Evolutionary conservation across 495 filamentous ascomycete genomes (phyloP), one percentile per base, ranked within the genome.

Genomic region (Talaromyces stipitatus): DNA sequence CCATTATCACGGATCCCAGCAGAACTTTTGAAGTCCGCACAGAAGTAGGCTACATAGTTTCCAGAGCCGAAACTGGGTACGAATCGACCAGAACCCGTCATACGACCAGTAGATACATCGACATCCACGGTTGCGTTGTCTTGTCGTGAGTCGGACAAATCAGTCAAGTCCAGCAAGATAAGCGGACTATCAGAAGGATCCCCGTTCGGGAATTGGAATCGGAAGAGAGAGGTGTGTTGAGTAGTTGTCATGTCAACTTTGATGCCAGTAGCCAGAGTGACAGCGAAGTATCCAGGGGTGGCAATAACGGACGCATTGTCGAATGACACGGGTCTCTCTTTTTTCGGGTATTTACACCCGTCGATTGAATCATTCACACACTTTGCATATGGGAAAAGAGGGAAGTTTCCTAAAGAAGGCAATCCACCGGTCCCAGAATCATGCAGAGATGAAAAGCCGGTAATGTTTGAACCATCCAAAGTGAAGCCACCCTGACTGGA

Each of bases 361-460:
- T 90, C 75, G 56, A 90, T 69, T 58, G 85, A 78, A 56, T 87
- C 82, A 30, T 72, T 74, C 0, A 75, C 74, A 61, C 88, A 92
- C 43, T 79, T 72, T 45, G 76, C 71, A 60, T 87, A 83, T 2
- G 87, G 82, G 58, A 92, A 91, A 4, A 91, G 70, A 36, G 87
- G 79, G 56, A 90, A 92, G 65, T 88, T 88, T 16, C 88, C 88
- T 2, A 92, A 72, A 30, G 82, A 86, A 1, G 86, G 85, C 16
- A 80, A 84, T 16, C 88, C 88, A n/a, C 88, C 88, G 23, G 85
- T 91, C 1, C 88, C 87, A 18, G 81, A 85, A 67, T 91, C 88
- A 61, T 91, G 88, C 74, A 89, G 80, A 69, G 86, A 77, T 16
- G 82, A 85, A 64, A 90, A 90, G 3, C 84, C 88, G n/a, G 80